phyloP scores from a whole-genome alignment of 1,284 basidiomycete genomes.

The Austroboletus niveus region DNA sequence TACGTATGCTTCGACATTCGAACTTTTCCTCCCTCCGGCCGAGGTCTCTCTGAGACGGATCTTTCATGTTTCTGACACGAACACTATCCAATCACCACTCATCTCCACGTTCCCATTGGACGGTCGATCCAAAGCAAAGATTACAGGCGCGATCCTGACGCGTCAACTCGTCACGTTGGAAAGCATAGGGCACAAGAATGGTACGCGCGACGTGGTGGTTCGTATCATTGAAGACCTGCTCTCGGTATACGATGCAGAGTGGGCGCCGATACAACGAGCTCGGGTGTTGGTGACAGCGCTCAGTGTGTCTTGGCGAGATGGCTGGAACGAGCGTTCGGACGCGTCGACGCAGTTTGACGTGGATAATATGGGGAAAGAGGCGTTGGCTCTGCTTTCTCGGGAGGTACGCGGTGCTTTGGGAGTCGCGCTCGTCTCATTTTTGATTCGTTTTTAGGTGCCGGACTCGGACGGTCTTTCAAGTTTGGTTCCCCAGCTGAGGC shows the following conservation, averaged over 20 bases:
- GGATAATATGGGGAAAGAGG: constrained; percentile 41
- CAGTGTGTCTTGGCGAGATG: constrained; percentile 51
- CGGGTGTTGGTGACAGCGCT: constrained; percentile 51
- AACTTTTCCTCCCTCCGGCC: constrained; percentile 51
- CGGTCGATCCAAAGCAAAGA: constrained; percentile 16
- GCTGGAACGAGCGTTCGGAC: constrained; percentile 16
- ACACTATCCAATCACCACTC: neutral
- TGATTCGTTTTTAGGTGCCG: constrained; percentile 35
- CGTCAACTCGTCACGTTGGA: constrained; percentile 57
- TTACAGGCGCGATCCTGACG: constrained; percentile 58
- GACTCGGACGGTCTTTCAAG: constrained; percentile 41
- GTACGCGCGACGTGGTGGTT: constrained; percentile 39
- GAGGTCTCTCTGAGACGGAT: constrained; percentile 33
- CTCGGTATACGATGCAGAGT: constrained; percentile 43
- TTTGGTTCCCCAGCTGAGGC: constrained; percentile 47
- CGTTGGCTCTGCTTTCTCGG: constrained; percentile 38
- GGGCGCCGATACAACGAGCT: constrained; percentile 54
- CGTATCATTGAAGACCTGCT: constrained; percentile 49
- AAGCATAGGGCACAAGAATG: constrained; percentile 53
- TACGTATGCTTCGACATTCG: constrained; percentile 63
- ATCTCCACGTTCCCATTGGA: constrained; percentile 19
- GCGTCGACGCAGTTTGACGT: constrained; percentile 21
- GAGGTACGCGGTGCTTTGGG: constrained; percentile 36
- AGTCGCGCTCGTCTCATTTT: neutral
- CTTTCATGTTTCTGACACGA: neutral